These are phyloP conservation scores for Endothia cerciana DNA, from an alignment of 2,329 filamentous ascomycete genomes.

Conservation along the genomic window DNA sequence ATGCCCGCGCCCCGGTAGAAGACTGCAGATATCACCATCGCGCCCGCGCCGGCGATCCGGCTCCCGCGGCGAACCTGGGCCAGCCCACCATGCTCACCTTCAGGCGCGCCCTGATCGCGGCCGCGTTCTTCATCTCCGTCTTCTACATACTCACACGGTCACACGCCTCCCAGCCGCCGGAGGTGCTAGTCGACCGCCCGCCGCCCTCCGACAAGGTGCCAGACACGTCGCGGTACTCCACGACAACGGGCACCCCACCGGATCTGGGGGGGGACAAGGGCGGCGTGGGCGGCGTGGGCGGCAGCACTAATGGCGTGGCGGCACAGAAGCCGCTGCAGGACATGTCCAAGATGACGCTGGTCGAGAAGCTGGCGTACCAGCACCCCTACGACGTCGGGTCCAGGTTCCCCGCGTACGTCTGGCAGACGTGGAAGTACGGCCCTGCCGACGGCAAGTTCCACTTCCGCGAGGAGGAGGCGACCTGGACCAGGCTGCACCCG, in stretches of 20 bases:
- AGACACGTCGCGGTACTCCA: constrained; percentile 32
- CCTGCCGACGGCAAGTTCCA: constrained; percentile 77
- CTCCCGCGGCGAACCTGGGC: neutral
- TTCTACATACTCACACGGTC: constrained; percentile 71
- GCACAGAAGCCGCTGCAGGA: constrained; percentile 69
- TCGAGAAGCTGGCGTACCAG: constrained; percentile 85
- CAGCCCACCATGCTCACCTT: constrained; percentile 73
- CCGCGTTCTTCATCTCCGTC: constrained; percentile 69
- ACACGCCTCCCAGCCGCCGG: constrained; percentile 46
- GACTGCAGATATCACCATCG: neutral
- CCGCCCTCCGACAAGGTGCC: constrained; percentile 31
- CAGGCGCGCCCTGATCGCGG: constrained; percentile 73
- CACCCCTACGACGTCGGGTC: constrained; percentile 88
- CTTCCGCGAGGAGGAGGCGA: constrained; percentile 83
- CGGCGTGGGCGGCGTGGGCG: constrained; percentile 30
- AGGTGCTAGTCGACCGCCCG: constrained; percentile 40
- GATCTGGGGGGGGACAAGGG: constrained; percentile 23
- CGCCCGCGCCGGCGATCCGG: constrained; percentile 9
- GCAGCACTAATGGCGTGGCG: constrained; percentile 17
- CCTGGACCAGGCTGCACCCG: constrained; percentile 86
- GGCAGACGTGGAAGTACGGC: constrained; percentile 97
- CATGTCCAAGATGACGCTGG: constrained; percentile 71
- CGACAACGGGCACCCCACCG: constrained; percentile 27
- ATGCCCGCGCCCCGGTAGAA: constrained; percentile 4
- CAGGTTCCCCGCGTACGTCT: constrained; percentile 97